phyloP scores from a whole-genome alignment of 2,329 filamentous ascomycete genomes.

The Aphanoascus verrucosus region DNA sequence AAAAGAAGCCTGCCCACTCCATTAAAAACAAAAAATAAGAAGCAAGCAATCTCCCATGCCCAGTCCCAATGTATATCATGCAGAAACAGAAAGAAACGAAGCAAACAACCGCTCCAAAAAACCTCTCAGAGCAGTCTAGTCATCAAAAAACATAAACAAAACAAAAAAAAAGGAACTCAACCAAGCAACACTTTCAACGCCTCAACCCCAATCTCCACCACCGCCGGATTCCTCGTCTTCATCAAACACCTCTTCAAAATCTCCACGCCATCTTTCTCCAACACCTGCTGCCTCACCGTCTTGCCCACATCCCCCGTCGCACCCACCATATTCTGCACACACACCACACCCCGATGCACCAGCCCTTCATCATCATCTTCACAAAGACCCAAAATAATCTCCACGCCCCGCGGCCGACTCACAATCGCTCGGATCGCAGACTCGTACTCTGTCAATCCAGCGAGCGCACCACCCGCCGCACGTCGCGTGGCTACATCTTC shows the following conservation, averaged over 20 bases:
- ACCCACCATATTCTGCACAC: constrained; percentile 60
- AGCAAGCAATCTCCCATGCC: constrained; percentile 1
- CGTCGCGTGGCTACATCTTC: constrained; percentile 69
- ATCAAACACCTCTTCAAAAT: constrained; percentile 59
- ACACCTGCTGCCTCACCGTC: constrained; percentile 50
- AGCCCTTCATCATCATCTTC: constrained; percentile 50
- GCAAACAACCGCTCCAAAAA: neutral
- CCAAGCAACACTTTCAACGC: constrained; percentile 48
- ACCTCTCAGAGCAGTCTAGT: too few species aligned
- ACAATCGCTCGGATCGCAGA: constrained; percentile 61
- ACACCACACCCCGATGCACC: constrained; percentile 60
- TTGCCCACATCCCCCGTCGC: constrained; percentile 56
- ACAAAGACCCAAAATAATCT: constrained; percentile 71
- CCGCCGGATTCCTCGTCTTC: constrained; percentile 56
- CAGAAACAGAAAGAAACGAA: neutral
- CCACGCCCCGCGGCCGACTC: constrained; percentile 58
- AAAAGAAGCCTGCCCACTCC: neutral
- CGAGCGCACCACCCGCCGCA: constrained; percentile 79
- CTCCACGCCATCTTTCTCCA: constrained; percentile 53
- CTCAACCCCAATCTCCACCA: constrained; percentile 61
- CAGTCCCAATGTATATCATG: constrained; percentile 2
- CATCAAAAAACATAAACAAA: too few species aligned
- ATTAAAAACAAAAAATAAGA: neutral
- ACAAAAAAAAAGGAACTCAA: neutral
- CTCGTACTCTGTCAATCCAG: constrained; percentile 70